Evolutionary conservation across 2,329 filamentous ascomycete genomes (phyloP).

Genomic region (Pseudocercospora eumusae): DNA sequence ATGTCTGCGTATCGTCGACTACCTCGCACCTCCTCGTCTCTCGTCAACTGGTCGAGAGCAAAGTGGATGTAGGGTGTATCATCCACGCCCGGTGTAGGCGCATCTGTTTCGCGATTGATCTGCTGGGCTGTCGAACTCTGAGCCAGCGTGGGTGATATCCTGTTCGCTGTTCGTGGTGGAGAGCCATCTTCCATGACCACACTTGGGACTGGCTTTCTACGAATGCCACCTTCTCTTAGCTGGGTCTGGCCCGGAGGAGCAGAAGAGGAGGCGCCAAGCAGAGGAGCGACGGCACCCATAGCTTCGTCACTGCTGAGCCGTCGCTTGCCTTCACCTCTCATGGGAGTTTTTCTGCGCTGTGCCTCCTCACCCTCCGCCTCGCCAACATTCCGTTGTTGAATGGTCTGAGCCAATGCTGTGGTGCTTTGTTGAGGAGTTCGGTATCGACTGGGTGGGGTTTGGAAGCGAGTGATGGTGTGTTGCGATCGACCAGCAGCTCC

Average conservation of each 20-base stretch:
- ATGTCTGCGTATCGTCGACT: conserved; percentile 51
- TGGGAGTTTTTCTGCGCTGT: conserved; percentile 36
- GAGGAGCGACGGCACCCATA: conserved; percentile 10
- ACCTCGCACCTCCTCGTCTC: conserved; percentile 65
- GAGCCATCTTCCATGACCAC: conserved; percentile 34
- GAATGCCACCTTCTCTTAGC: conserved; percentile 32
- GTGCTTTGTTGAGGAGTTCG: conserved; percentile 39
- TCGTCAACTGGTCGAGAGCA: conserved; percentile 82
- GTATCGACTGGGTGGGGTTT: conserved; percentile 41
- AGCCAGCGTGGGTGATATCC: conserved; percentile 30
- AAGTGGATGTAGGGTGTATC: conserved; percentile 87
- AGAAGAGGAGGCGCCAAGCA: conserved; percentile 8
- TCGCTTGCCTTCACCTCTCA: conserved; percentile 39
- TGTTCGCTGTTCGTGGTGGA: conserved; percentile 10
- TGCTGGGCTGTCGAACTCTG: conserved; percentile 38
- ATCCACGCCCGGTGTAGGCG: conserved; percentile 73
- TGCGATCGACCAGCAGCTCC: conserved; percentile 33
- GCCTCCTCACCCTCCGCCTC: conserved; percentile 27
- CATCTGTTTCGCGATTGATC: conserved; percentile 40
- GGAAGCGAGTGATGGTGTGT: conserved; percentile 36
- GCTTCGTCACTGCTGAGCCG: conserved; percentile 27
- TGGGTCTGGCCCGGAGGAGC: conserved; percentile 9
- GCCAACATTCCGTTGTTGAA: conserved; percentile 25
- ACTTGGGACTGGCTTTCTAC: conserved; percentile 41
- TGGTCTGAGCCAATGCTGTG: conserved; percentile 17